Percentiles rank a stretch among this genome's conserved stretches.
Evolutionary conservation across 2,329 filamentous ascomycete genomes (phyloP).

Genomic region (Claviceps pazoutovae): DNA sequence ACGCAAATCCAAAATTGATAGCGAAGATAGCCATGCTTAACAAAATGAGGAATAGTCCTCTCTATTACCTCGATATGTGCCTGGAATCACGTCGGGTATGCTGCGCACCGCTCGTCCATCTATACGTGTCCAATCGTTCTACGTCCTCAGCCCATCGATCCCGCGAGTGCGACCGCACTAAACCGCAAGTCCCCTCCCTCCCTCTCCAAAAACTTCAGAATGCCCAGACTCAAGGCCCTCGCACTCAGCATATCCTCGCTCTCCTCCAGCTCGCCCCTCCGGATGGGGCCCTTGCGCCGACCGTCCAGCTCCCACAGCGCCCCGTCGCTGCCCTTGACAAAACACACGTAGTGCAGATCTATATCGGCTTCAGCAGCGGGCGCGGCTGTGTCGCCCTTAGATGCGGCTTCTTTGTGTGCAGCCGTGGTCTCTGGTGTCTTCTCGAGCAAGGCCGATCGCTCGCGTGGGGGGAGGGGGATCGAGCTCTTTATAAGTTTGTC

Average conservation of each 20-base stretch:
- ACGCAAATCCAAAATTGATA: too few species aligned
- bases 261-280: slow-evolving; percentile 37
- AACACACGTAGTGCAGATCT: slow-evolving; percentile 94
- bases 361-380: slow-evolving; percentile 66
- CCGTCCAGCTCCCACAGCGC: slow-evolving; percentile 48
- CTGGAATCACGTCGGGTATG: not conserved
- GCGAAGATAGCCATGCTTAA: too few species aligned
- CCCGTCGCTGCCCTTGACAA: slow-evolving; percentile 61
- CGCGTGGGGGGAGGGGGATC: slow-evolving; percentile 50
- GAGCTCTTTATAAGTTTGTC: slow-evolving; percentile 53
- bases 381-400: slow-evolving; percentile 62
- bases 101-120: not conserved
- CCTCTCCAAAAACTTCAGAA: slow-evolving; percentile 40
- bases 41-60: too few species aligned
- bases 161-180: slow-evolving; percentile 42
- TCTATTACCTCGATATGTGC: not conserved
- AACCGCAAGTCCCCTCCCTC: slow-evolving; percentile 44
- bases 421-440: slow-evolving; percentile 58
- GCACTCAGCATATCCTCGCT: slow-evolving; percentile 63
- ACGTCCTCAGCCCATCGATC: slow-evolving; percentile 29
- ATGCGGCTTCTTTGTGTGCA: slow-evolving; percentile 67
- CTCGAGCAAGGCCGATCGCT: slow-evolving; percentile 64
- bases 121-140: too few species aligned
- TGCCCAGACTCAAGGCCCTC: slow-evolving; percentile 58
- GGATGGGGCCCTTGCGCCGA: slow-evolving; percentile 41